Percentiles rank a stretch among this genome's conserved stretches.
Conservation (phyloP, 2,329 filamentous ascomycete species). For the Drechslerella dactyloides region DNA sequence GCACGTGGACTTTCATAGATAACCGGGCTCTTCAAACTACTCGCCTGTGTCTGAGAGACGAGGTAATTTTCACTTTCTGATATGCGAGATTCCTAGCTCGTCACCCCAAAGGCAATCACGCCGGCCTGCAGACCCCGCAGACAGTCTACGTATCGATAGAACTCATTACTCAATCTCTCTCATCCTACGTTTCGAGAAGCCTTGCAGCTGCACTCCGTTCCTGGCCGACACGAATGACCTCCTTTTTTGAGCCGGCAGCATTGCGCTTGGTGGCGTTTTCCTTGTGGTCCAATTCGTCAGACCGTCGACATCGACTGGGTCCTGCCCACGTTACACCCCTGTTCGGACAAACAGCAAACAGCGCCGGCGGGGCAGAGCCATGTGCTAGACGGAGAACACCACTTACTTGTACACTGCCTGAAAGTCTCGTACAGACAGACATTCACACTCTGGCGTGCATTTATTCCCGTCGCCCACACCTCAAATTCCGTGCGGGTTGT, state of each 20-base stretch:
- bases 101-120: slow-evolving; percentile 1
- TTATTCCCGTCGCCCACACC: not conserved
- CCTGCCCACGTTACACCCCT: slow-evolving; percentile 19
- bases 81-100: too few species aligned
- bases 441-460: too few species aligned
- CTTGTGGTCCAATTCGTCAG: slow-evolving; percentile 24
- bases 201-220: not conserved
- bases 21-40: too few species aligned
- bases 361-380: not conserved
- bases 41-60: too few species aligned
- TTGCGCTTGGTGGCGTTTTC: slow-evolving; percentile 26
- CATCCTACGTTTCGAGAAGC: not conserved
- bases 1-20: too few species aligned
- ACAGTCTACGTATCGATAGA: too few species aligned
- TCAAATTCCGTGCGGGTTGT: not conserved
- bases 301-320: slow-evolving; percentile 22
- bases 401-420: too few species aligned
- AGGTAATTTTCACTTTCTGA: too few species aligned
- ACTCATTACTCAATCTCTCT: not conserved
- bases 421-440: too few species aligned
- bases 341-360: slow-evolving; percentile 42
- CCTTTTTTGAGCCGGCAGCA: not conserved
- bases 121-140: not conserved
- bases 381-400: not conserved
- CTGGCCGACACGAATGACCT: not conserved